phyloP scores from a whole-genome alignment of 768 basidiomycete genomes.

The Cubamyces lactineus region DNA sequence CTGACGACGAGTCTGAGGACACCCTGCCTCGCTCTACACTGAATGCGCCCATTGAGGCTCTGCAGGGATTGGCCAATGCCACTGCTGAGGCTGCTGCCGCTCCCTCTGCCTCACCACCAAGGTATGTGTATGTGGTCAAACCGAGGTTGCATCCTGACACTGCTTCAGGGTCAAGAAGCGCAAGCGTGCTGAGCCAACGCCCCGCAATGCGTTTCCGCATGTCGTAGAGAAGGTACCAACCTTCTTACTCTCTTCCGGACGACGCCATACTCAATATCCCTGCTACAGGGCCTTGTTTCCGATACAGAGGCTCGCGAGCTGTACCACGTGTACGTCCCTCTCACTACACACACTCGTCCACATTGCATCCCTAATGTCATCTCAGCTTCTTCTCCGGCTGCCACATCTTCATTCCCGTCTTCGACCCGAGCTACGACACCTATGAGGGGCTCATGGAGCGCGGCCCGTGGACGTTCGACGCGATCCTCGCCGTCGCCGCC shows the following conservation, averaged over 20 bases:
- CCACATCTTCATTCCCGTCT: constrained; percentile 94
- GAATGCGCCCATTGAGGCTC: constrained; percentile 91
- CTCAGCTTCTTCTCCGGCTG: constrained; percentile 85
- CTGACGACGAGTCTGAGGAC: constrained; percentile 91
- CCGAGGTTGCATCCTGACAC: not conserved
- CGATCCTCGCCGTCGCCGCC: constrained; percentile 88
- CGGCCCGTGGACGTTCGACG: constrained; percentile 95
- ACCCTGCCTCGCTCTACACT: constrained; percentile 81
- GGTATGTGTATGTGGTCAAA: constrained; percentile 41
- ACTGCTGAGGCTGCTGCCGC: constrained; percentile 91
- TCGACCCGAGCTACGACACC: constrained; percentile 91
- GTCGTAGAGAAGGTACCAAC: constrained; percentile 78
- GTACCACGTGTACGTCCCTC: constrained; percentile 68
- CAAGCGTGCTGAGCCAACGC: constrained; percentile 81
- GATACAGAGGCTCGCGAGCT: constrained; percentile 88
- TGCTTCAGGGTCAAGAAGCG: constrained; percentile 74
- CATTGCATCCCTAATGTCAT: too few species aligned
- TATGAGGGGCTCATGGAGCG: constrained; percentile 91
- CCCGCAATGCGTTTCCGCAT: constrained; percentile 84
- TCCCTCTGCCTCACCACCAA: constrained; percentile 64
- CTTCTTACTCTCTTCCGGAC: not conserved
- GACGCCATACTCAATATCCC: not conserved
- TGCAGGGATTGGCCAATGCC: constrained; percentile 93
- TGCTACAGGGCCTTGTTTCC: constrained; percentile 73
- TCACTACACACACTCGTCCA: constrained; percentile 8